Conservation (phyloP, 257 asterid genomes). For the Capsicum baccatum region DNA sequence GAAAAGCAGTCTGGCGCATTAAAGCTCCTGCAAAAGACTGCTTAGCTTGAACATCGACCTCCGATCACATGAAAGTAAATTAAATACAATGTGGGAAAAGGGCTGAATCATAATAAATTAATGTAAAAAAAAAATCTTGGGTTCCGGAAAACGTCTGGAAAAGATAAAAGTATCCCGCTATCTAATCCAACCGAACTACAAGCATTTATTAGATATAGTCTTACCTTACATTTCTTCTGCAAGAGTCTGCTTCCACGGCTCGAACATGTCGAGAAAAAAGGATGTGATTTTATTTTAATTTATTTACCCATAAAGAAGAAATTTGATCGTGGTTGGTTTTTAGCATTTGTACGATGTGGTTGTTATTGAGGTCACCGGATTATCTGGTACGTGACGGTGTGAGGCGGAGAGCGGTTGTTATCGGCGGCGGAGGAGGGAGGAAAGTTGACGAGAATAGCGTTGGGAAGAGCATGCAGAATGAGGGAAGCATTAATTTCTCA, state of each 20-base stretch:
- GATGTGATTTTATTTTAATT: background rate
- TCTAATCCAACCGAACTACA: too few species aligned
- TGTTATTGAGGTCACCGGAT: background rate
- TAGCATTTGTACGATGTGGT: background rate
- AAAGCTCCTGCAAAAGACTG: too few species aligned
- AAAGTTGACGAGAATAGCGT: slow-evolving; percentile 24
- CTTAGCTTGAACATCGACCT: too few species aligned
- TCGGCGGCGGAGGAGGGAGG: background rate
- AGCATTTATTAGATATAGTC: too few species aligned
- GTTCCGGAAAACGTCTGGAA: slow-evolving; percentile 10
- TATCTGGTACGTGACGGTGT: background rate
- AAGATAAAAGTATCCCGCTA: too few species aligned
- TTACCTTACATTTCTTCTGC: too few species aligned
- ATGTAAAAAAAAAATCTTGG: background rate
- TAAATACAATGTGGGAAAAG: background rate
- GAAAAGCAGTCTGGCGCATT: background rate
- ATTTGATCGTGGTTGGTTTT: background rate
- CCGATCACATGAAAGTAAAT: too few species aligned
- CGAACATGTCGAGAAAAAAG: background rate
- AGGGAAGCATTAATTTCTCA: background rate
- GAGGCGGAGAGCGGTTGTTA: background rate
- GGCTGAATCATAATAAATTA: slow-evolving; percentile 8
- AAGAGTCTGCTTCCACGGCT: too few species aligned
- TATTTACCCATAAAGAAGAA: background rate
- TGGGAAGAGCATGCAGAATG: slow-evolving; percentile 16